A percentile compares a stretch with the other conserved stretches of the same genome.
Conservation (phyloP, 1,284 basidiomycete species). For the Tilletia caries region DNA sequence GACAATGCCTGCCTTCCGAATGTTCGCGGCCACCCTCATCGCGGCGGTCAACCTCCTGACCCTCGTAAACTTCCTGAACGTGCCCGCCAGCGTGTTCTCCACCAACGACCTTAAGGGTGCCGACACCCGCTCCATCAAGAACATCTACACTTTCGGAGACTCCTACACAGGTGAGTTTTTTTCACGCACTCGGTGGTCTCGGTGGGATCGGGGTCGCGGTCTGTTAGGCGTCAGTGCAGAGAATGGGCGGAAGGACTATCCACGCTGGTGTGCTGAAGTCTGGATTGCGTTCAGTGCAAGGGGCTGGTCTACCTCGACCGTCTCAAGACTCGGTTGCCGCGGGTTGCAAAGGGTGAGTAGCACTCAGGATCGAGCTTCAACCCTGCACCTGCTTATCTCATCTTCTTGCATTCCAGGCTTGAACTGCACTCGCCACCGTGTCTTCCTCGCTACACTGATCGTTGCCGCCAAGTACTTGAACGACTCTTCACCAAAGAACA, state of each 20-base stretch:
- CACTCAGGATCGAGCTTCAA: too few species aligned
- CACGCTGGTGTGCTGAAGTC: too few species aligned
- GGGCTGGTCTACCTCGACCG: conserved; percentile 91
- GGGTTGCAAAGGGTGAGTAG: conserved; percentile 72
- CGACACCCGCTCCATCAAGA: conserved; percentile 6
- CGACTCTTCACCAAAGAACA: conserved; percentile 82
- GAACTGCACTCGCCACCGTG: conserved; percentile 86
- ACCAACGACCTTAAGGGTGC: background rate
- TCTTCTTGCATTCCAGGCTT: conserved; percentile 62
- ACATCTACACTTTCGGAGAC: conserved; percentile 10
- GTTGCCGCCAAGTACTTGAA: conserved; percentile 96
- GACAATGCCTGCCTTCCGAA: background rate
- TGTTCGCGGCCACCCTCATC: background rate
- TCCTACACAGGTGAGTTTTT: conserved; percentile 1
- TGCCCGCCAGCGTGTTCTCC: background rate
- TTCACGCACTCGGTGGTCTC: background rate
- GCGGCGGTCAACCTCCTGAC: background rate
- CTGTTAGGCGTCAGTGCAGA: too few species aligned
- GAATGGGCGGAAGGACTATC: too few species aligned
- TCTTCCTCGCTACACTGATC: conserved; percentile 92
- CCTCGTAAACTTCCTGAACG: background rate
- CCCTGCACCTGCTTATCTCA: background rate
- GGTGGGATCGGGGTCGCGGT: too few species aligned
- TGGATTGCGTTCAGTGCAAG: too few species aligned
- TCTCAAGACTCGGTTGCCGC: conserved; percentile 73